Evolutionary conservation across 495 filamentous ascomycete genomes (phyloP).

Genomic region (Astrocystis sublimbata): DNA sequence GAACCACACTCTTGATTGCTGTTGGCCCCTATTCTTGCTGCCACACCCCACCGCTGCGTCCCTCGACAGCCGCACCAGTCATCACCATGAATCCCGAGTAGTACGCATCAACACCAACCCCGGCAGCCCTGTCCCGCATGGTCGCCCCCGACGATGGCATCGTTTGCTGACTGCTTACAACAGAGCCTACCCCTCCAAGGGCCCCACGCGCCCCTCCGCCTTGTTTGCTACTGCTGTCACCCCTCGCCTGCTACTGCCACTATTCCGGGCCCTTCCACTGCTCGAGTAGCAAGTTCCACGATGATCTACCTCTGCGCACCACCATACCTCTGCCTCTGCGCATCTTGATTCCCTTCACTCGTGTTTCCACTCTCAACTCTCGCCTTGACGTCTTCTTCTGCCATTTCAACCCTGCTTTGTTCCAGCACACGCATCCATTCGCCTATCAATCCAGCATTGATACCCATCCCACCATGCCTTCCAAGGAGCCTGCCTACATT

Average conservation of each 20-base stretch:
- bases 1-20: constrained; percentile 5
- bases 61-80: constrained; percentile 25
- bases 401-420: neutral
- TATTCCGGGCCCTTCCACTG: neutral
- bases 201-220: constrained; percentile 12
- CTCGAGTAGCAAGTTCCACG: neutral
- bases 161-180: constrained; percentile 18
- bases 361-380: neutral
- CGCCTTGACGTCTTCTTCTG: neutral
- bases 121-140: constrained; percentile 19
- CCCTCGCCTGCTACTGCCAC: constrained; percentile 10
- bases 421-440: neutral
- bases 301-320: too few relatives aligned
- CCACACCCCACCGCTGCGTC: constrained; percentile 16
- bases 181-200: constrained; percentile 32
- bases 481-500: constrained; percentile 1
- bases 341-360: neutral
- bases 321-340: too few relatives aligned
- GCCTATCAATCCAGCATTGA: constrained; percentile 6
- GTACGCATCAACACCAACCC: constrained; percentile 56
- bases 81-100: constrained; percentile 92
- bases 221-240: constrained; percentile 13
- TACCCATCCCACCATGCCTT: constrained; percentile 26
- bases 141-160: constrained; percentile 18
- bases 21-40: constrained; percentile 15